Conservation (phyloP, 1,284 basidiomycete species). For the Fomitiporia mediterranea region DNA sequence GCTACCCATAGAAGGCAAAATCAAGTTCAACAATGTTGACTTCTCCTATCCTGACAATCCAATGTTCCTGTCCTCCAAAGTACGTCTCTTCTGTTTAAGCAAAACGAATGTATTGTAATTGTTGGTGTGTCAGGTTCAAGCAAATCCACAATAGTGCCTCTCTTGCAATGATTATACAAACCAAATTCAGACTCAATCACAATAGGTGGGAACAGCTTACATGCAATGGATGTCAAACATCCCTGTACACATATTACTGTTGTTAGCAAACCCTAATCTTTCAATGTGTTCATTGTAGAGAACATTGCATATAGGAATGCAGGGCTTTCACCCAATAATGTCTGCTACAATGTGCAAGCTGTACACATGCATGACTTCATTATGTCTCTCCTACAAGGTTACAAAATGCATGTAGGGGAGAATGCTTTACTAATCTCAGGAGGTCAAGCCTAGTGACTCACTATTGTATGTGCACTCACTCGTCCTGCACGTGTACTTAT, state of each 20-base stretch:
- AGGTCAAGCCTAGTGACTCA: constrained; percentile 90
- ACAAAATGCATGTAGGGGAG: constrained; percentile 85
- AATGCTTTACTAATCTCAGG: constrained; percentile 89
- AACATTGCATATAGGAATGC: constrained; percentile 83
- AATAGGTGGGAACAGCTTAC: constrained; percentile 50
- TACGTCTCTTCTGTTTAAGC: constrained; percentile 57
- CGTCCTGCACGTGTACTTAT: constrained; percentile 72
- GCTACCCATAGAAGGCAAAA: constrained; percentile 60
- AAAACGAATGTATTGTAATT: constrained; percentile 82
- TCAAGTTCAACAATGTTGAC: constrained; percentile 66
- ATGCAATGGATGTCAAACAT: constrained; percentile 58
- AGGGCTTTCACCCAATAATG: constrained; percentile 47
- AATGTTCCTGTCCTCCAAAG: constrained; percentile 66
- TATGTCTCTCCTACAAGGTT: constrained; percentile 71
- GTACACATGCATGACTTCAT: constrained; percentile 88
- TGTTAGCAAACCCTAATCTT: constrained; percentile 79
- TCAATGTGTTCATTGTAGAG: constrained; percentile 78
- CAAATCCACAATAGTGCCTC: constrained; percentile 80
- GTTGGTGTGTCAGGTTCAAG: constrained; percentile 89
- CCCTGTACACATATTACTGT: constrained; percentile 81
- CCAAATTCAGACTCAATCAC: constrained; percentile 61
- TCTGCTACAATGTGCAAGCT: constrained; percentile 66
- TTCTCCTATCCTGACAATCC: constrained; percentile 84
- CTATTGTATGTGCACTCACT: constrained; percentile 87
- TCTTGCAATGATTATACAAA: constrained; percentile 85